A percentile compares a stretch with the other conserved stretches of the same genome.
These are phyloP conservation scores for Lupinus albus DNA, from an alignment of 306 rosid genomes.

Conservation along the genomic window DNA sequence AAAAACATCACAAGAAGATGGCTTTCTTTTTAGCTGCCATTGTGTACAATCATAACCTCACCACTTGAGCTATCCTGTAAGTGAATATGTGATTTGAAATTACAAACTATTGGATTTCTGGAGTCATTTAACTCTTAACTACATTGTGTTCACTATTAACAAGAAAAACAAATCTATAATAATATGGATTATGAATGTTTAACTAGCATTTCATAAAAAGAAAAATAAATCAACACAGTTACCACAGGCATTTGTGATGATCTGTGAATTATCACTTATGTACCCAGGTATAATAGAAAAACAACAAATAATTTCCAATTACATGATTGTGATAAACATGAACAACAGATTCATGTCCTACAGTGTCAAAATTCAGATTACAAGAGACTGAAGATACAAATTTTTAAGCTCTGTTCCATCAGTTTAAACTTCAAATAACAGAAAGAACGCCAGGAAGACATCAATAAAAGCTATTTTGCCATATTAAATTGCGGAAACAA, in stretches of 20 bases:
- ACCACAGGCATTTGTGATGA: too few species aligned
- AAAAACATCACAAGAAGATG: neutral
- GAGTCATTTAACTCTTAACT: too few species aligned
- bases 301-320: too few species aligned
- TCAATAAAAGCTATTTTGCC: neutral
- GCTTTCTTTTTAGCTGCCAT: neutral
- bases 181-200: too few species aligned
- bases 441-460: neutral
- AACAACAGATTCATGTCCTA: neutral
- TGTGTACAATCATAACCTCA: slow-evolving; percentile 13
- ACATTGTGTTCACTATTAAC: too few species aligned
- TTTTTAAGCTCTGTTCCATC: slow-evolving; percentile 6
- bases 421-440: neutral
- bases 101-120: too few species aligned
- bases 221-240: too few species aligned
- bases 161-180: too few species aligned
- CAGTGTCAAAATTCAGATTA: slow-evolving; percentile 3
- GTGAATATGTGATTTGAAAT: neutral
- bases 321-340: slow-evolving; percentile 6
- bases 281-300: too few species aligned
- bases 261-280: too few species aligned
- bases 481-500: slow-evolving; percentile 4
- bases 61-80: neutral
- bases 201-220: too few species aligned
- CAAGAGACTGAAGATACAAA: neutral